phyloP scores from a whole-genome alignment of 306 rosid species.

The Gillenia trifoliata region DNA sequence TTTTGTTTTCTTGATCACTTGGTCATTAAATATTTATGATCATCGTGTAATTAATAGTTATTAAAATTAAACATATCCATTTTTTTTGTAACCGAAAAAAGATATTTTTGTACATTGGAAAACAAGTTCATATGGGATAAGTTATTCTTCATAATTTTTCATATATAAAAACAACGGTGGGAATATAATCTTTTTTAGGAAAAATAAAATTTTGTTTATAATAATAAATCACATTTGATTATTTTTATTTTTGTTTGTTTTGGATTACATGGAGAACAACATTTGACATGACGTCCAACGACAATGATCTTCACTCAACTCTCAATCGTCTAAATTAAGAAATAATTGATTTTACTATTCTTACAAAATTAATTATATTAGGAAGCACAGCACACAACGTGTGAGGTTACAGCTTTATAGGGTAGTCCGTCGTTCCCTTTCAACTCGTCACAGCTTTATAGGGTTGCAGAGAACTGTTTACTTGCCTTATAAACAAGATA shows the following conservation, averaged over 20 bases:
- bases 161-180: no score
- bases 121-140: no score
- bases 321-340: not conserved
- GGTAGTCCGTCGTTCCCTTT: not conserved
- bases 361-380: not conserved
- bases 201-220: no score
- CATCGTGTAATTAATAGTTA: no score
- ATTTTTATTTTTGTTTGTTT: no score
- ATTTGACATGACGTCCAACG: not conserved
- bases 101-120: no score
- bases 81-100: no score
- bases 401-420: not conserved
- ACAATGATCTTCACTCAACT: not conserved
- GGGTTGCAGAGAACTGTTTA: not conserved
- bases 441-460: no score
- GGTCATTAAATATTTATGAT: not conserved
- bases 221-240: no score
- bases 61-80: not conserved
- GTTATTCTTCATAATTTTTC: no score
- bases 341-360: not conserved
- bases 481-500: not conserved
- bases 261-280: not conserved
- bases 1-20: no score
- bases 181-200: no score
- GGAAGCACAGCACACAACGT: not conserved